phyloP scores from a whole-genome alignment of 257 asterid genomes.

The Coffea canephora region DNA sequence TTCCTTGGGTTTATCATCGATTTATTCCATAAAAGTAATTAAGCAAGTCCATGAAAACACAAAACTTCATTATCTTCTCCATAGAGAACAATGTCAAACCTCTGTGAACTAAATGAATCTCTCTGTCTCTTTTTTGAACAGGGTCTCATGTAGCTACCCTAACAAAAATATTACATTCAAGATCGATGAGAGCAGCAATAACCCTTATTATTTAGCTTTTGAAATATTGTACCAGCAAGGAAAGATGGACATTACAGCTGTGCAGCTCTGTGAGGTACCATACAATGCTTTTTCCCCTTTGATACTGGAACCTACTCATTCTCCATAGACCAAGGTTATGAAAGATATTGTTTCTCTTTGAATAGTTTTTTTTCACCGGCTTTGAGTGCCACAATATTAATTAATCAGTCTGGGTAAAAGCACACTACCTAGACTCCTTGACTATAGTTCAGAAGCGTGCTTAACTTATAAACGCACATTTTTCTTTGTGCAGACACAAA shows the following conservation, averaged over 20 bases:
- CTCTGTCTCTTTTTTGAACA: conserved; percentile 16
- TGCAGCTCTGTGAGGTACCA: conserved; percentile 79
- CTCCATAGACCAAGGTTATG: no score
- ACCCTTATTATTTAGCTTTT: conserved; percentile 76
- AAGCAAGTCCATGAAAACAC: neutral
- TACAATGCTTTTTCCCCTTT: neutral
- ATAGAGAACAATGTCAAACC: neutral
- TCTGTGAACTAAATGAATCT: neutral
- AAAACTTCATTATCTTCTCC: neutral
- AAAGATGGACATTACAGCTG: conserved; percentile 64
- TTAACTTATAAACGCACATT: neutral
- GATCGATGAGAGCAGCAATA: conserved; percentile 65
- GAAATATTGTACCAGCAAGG: conserved; percentile 84
- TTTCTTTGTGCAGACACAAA: conserved; percentile 50
- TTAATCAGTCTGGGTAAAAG: neutral
- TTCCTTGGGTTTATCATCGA: neutral
- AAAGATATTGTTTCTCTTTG: no score
- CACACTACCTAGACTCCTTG: neutral
- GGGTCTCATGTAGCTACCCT: conserved; percentile 84
- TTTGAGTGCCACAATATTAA: neutral
- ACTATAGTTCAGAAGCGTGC: neutral
- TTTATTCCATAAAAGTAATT: neutral
- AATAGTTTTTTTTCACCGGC: neutral
- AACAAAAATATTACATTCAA: conserved; percentile 59
- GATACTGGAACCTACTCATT: neutral